Evolutionary conservation across 2,329 filamentous ascomycete genomes (phyloP).

Genomic region (Talaromyces verruculosus): DNA sequence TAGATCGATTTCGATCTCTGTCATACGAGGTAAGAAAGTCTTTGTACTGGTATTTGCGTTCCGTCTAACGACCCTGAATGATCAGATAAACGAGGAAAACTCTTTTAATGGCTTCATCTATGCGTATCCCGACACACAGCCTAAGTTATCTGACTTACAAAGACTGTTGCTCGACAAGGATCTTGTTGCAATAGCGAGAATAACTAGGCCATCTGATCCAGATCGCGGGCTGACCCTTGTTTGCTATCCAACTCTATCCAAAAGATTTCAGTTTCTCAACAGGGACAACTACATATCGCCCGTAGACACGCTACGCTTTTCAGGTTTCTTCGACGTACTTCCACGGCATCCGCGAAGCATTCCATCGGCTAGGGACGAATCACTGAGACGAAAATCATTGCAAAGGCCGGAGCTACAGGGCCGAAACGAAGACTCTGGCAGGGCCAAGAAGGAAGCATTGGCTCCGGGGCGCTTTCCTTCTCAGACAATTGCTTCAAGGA

Average conservation of each 20-base stretch:
- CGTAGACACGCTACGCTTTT: not conserved
- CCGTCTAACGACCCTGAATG: not conserved
- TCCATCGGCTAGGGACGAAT: not conserved
- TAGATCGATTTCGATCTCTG: constrained; percentile 30
- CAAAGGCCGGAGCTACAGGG: constrained; percentile 21
- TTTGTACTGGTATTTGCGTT: not conserved
- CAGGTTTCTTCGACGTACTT: constrained; percentile 11
- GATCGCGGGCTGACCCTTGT: constrained; percentile 24
- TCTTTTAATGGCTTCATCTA: constrained; percentile 36
- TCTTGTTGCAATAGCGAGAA: constrained; percentile 34
- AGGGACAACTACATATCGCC: too few relatives aligned
- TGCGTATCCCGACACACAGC: constrained; percentile 35
- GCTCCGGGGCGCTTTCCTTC: not conserved
- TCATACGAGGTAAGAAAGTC: constrained; percentile 30
- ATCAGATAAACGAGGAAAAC: constrained; percentile 19
- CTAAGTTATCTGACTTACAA: constrained; percentile 29
- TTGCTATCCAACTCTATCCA: constrained; percentile 32
- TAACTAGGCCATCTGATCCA: constrained; percentile 3
- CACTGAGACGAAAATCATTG: not conserved
- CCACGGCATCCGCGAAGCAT: not conserved
- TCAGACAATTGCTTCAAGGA: not conserved
- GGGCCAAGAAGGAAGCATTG: not conserved
- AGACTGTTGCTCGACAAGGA: constrained; percentile 29
- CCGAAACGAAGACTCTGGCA: constrained; percentile 9
- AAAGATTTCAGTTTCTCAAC: constrained; percentile 28